A percentile compares a stretch with the other conserved stretches of the same genome.
These are phyloP conservation scores for Cadophora luteo-olivacea DNA, from an alignment of 2,329 filamentous ascomycete species.

Conservation along the genomic window DNA sequence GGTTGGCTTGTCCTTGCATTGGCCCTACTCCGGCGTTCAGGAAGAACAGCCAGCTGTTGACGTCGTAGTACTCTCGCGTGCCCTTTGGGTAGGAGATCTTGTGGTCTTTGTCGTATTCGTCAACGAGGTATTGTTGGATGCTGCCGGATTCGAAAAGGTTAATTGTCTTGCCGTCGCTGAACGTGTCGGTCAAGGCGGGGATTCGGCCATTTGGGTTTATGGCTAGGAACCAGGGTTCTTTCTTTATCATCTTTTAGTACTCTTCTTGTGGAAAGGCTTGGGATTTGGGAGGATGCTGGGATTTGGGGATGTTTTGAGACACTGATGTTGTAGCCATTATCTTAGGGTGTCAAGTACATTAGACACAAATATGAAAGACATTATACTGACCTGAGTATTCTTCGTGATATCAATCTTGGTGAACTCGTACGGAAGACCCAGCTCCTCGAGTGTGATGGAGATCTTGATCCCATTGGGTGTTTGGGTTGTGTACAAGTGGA, in stretches of 20 bases:
- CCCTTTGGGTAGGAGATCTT: constrained; percentile 81
- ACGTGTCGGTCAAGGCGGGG: constrained; percentile 82
- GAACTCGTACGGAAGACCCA: constrained; percentile 81
- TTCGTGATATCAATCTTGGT: constrained; percentile 74
- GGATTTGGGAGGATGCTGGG: too few relatives aligned
- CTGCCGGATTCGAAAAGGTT: constrained; percentile 82
- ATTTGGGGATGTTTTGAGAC: background rate
- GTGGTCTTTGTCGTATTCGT: constrained; percentile 81
- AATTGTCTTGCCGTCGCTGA: constrained; percentile 75
- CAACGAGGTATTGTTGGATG: constrained; percentile 84
- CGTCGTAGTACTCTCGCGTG: constrained; percentile 77
- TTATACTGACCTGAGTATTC: constrained; percentile 55
- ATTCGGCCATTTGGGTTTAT: constrained; percentile 96
- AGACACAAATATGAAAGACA: too few relatives aligned
- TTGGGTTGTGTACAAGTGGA: constrained; percentile 60
- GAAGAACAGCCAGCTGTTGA: constrained; percentile 77
- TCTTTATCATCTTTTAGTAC: constrained; percentile 46
- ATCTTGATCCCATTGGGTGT: constrained; percentile 93
- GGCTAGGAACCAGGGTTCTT: constrained; percentile 84
- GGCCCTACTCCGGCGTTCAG: constrained; percentile 83
- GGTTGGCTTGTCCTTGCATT: constrained; percentile 71
- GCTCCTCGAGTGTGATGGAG: constrained; percentile 85
- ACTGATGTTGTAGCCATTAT: too few relatives aligned
- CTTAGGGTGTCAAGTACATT: too few relatives aligned
- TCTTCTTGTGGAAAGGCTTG: background rate